Base-by-base conservation (phyloP, 768 basidiomycete species). In the Trametopsis cervina region DNA sequence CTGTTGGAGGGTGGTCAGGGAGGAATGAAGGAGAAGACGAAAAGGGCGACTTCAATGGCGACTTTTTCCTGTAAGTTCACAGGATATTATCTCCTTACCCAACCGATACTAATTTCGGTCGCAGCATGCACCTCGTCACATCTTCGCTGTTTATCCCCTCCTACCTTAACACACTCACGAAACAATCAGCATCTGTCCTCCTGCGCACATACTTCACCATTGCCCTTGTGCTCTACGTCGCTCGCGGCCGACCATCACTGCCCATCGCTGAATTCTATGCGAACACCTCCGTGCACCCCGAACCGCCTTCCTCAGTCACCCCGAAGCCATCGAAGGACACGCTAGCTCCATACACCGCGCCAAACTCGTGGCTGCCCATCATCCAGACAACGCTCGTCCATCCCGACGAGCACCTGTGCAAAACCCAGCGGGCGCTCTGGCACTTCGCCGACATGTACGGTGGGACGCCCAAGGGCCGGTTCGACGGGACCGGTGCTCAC, bases 71-170 rank as follows among this genome's bases (percentile, higher is more conserved):
- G 82, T 85, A 51, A 54, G 81, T 69, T 11, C 10, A n/a, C n/a
- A n/a, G n/a, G n/a, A n/a, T n/a, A n/a, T 44, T 44, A 24, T 46
- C 52, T 18, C 54, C 18, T n/a, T n/a, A n/a, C n/a, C n/a, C n/a
- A n/a, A n/a, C n/a, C n/a, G n/a, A n/a, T n/a, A n/a, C n/a, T n/a
- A n/a, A n/a, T n/a, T n/a, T n/a, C n/a, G n/a, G n/a, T n/a, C n/a
- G n/a, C 33, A 86, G 83, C 12, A 77, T 82, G 66, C 85, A 80
- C 54, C 63, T 81, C 2, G 73, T 85, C 29, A 89, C 85, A 0
- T 83, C 83, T 3, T 70, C 76, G 4, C 57, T 83, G 20, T 85
- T 85, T 68, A 57, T 84, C 23, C 69, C 77, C 0, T 74, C 81
- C 1, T 47, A 79, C 36, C 55, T 73, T 26, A 54, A 57, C 12